These are phyloP conservation scores for Sicyos edulis DNA, from an alignment of 306 rosid genomes.

Conservation along the genomic window DNA sequence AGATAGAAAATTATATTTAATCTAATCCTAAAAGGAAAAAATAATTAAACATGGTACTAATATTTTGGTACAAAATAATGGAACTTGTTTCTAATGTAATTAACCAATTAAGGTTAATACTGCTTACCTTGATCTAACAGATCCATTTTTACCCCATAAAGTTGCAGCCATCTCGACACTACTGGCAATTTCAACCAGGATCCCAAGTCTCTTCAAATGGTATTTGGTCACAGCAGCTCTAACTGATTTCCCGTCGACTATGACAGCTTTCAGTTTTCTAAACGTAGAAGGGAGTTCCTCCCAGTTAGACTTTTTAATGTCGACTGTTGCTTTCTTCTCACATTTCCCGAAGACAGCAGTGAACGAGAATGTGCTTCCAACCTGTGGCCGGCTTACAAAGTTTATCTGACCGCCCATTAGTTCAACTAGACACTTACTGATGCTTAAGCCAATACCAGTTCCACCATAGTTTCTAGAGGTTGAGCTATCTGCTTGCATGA, in stretches of 20 bases:
- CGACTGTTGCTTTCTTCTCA: slow-evolving; percentile 38
- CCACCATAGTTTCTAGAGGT: slow-evolving; percentile 94
- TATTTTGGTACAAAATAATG: neutral
- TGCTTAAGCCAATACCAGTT: slow-evolving; percentile 97
- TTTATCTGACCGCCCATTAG: slow-evolving; percentile 87
- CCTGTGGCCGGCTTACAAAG: slow-evolving; percentile 63
- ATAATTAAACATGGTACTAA: too few species aligned
- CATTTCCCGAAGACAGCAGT: slow-evolving; percentile 57
- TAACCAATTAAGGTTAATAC: neutral
- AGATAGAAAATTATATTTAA: too few species aligned
- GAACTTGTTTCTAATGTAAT: neutral
- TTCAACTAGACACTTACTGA: slow-evolving; percentile 89
- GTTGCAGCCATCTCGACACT: slow-evolving; percentile 52
- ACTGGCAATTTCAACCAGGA: slow-evolving; percentile 51
- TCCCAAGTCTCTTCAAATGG: slow-evolving; percentile 92
- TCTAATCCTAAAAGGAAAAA: too few species aligned
- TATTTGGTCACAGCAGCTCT: slow-evolving; percentile 90
- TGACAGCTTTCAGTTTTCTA: slow-evolving; percentile 67
- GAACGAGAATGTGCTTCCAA: slow-evolving; percentile 93
- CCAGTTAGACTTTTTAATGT: slow-evolving; percentile 48
- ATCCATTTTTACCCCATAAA: slow-evolving; percentile 57
- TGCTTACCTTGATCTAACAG: slow-evolving; percentile 51
- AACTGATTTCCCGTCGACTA: slow-evolving; percentile 81
- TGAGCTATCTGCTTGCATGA: slow-evolving; percentile 98
- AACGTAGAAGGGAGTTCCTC: slow-evolving; percentile 80